Evolutionary conservation across 192 early-diverging fungal genomes (phyloP), one percentile per base, ranked within the genome.

Genomic region (Powellomyces hirtus): DNA sequence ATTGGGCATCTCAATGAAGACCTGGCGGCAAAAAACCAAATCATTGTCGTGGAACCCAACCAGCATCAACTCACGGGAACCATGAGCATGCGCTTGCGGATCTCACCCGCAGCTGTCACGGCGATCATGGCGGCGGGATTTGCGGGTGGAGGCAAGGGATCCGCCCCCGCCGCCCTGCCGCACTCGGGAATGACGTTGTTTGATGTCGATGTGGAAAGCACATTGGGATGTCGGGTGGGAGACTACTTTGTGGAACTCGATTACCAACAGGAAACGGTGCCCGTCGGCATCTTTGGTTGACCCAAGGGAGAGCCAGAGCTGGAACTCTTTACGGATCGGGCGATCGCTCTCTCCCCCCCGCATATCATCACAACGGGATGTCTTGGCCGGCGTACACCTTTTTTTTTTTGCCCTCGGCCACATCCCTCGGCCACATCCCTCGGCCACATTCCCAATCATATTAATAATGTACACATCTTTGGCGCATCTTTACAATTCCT

Each of bases 161-260:
- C 5, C 30, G 31, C 36, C 10, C 36, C 59, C 4, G 51, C 51
- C 13, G n/a, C n/a, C n/a, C n/a, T n/a, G n/a, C 53, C 53, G 10
- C 22, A 16, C 18, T 18, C 22, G 2, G 33, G 36, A 1, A 10
- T 69, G 6, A 69, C 38, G 29, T 34, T 69, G 13, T 69, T 69
- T 60, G 67, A 69, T 8, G 67, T 69, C 11, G 67, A 69, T 1
- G 67, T 69, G n/a, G 67, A 60, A 50, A 49, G 38, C 58, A 69
- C 67, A 14, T 22, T 69, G 4, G 67, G 67, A 16, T 69, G 67
- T 30, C 36, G 26, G 24, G 67, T 69, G 6, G 67, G 67, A 45
- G 40, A 69, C 16, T 69, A 69, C 45, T 29, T 20, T 14, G 58
- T 60, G 7, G 67, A 50, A 2, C 16, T 69, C 4, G 67, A 69